Base-by-base conservation (phyloP, 352 stramenopile genomes). In the Globisporangium nagaii region DNA sequence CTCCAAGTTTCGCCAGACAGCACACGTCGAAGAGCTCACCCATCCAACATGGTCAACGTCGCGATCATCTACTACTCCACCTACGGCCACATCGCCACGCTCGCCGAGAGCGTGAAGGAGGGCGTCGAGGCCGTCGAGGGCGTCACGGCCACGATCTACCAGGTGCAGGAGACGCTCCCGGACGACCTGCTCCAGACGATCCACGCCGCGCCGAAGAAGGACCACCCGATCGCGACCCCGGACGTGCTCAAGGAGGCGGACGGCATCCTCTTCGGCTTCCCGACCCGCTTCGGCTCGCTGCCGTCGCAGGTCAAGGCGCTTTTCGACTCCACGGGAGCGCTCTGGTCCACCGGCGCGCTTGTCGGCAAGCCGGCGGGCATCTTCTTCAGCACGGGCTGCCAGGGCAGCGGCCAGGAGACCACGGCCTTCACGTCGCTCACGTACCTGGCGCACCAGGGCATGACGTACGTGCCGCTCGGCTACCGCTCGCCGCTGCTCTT, bases 221-320 rank as follows among this genome's bases (percentile, higher is more conserved):
- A 78, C 47, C 44, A 78, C 63, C 79, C 79, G 39, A 54, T 90
- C 19, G 74, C 79, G 24, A 75, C 70, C 17, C 51, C 79, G 1
- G 71, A 78, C 12, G 65, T 80, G 32, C 66, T 95, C 43, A 47
- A 52, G 17, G 71, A 85, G 39, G 65, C 65, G 22, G 86, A 96
- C 56, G 86, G 84, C 34, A 67, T 96, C 56, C 53, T 96, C 27
- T 97, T 96, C 55, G 88, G 88, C 41, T 65, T 96, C 55, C 75
- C 79, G 19, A 94, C 85, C 32, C 79, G 88, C 25, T 96, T 89
- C 58, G 87, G 87, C 62, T 80, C 80, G 53, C 46, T 77, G 25
- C 58, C 68, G 7, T 68, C 85, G 13, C 85, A 95, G 72, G 70
- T 93, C 31, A 91, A 92, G 71, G 61, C 71, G 27, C 79, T 93